These are phyloP conservation scores for Nicotiana sylvestris DNA, from an alignment of 257 asterid genomes.

Conservation along the genomic window DNA sequence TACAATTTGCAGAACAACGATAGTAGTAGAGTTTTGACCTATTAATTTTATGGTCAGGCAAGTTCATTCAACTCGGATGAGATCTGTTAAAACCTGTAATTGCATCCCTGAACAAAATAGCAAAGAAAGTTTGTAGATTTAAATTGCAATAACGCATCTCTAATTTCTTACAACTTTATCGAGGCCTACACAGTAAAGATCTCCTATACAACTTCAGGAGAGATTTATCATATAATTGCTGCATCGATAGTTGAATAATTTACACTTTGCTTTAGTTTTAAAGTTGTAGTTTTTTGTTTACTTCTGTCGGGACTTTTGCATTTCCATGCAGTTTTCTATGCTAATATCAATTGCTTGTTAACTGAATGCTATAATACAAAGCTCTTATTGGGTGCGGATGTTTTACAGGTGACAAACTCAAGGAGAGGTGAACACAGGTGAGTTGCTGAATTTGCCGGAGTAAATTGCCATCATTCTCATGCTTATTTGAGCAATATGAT, in stretches of 20 bases:
- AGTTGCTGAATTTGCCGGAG: constrained; percentile 24
- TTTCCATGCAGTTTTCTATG: too few relatives aligned
- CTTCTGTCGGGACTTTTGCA: too few relatives aligned
- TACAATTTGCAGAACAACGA: not conserved
- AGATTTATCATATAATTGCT: not conserved
- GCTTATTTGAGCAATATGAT: not conserved
- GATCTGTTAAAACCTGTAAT: not conserved
- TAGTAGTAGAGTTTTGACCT: not conserved
- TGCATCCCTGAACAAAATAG: not conserved
- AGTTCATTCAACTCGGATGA: not conserved
- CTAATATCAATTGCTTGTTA: too few relatives aligned
- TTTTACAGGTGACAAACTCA: constrained; percentile 52
- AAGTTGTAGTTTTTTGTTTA: not conserved
- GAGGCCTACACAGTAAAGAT: not conserved
- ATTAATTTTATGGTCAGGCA: not conserved
- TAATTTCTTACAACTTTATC: not conserved
- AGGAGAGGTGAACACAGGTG: constrained; percentile 57
- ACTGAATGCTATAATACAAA: too few relatives aligned
- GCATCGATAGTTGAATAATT: not conserved
- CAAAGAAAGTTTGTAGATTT: not conserved
- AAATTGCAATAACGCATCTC: not conserved
- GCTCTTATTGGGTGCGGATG: constrained; percentile 27
- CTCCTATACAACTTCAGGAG: constrained; percentile 5
- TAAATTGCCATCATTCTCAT: not conserved
- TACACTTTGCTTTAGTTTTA: not conserved